A percentile compares a stretch with the other conserved stretches of the same genome.
These are phyloP conservation scores for Didymella sp. DNA, from an alignment of 2,329 filamentous ascomycete genomes.

Conservation along the genomic window DNA sequence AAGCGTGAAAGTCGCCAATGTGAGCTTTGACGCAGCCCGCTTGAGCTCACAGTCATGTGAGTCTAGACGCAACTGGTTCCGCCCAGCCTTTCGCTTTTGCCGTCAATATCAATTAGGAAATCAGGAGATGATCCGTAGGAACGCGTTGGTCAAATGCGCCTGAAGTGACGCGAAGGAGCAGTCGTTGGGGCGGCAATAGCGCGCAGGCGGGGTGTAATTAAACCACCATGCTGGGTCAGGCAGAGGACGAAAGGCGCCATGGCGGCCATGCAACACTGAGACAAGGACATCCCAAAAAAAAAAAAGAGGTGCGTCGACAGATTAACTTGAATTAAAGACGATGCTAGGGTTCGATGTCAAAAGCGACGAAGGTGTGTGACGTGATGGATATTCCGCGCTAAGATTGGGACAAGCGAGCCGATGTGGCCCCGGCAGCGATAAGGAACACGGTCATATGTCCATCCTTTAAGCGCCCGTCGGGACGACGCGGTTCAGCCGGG, in stretches of 20 bases:
- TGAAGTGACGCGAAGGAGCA: conserved; percentile 7
- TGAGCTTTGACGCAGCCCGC: conserved; percentile 7
- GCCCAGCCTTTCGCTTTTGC: background rate
- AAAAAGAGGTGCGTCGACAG: background rate
- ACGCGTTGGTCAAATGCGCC: conserved; percentile 4
- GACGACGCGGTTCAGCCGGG: conserved; percentile 1
- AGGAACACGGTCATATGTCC: conserved; percentile 6
- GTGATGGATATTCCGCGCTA: conserved; percentile 10
- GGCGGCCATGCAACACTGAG: conserved; percentile 8
- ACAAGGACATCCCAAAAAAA: conserved; percentile 3
- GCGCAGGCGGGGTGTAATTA: conserved; percentile 8
- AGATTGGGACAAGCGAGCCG: conserved; percentile 9
- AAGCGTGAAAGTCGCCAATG: background rate
- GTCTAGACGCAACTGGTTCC: background rate
- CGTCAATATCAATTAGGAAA: background rate
- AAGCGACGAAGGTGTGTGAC: conserved; percentile 10
- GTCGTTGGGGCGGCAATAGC: conserved; percentile 13
- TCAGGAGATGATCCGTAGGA: conserved; percentile 12
- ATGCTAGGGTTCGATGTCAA: conserved; percentile 15
- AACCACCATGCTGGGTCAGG: conserved; percentile 13
- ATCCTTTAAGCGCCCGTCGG: conserved; percentile 11
- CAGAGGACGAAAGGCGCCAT: conserved; percentile 6
- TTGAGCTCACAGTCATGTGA: conserved; percentile 17
- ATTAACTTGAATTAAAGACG: background rate
- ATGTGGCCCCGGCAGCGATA: background rate